Evolutionary conservation across 129 eudicot genomes (phyloP), one percentile per base, ranked within the genome.

Genomic region (Chrysanthemum makinoi): DNA sequence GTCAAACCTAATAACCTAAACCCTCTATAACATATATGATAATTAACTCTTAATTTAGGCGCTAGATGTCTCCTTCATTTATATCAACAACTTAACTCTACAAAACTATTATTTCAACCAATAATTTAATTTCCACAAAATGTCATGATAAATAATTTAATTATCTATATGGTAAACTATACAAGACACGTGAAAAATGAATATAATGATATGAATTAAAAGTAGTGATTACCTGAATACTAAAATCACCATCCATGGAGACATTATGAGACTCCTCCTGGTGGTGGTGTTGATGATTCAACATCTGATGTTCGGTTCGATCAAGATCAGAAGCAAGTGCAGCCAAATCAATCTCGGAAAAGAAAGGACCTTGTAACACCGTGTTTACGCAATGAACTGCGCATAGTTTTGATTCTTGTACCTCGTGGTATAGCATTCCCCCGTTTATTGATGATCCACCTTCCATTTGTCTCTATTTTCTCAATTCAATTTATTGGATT

Each of bases 341-440:
- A 9, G 96, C 98, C 91, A 94, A 87, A 87, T 94, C 98, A 83
- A 94, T 80, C 81, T 94, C 98, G 10, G 98, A 94, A 86, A 94
- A 94, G 79, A 94, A 94, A 4, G 97, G 98, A 0, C 98, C 98
- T 74, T 94, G 98, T 71, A 94, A 73, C 26, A 89, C 98, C 18
- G 98, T 89, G 86, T 94, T 94, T 5, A 94, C 98, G 81, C 98
- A 94, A 83, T 94, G 98, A 59, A 94, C 98, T 9, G 98, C 98
- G 55, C 98, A 94, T 13, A 94, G 91, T 80, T 94, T 94, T 75
- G 97, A 84, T 76, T 94, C 98, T 75, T 94, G 98, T 43, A 89
- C 96, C 88, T 93, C 98, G 77, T 93, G 98, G 88, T 93, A 89
- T 87, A 93, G 70, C 98, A 93, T 75, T 22, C 95, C 98, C 9